Evolutionary conservation across 495 filamentous ascomycete genomes (phyloP), one percentile per base, ranked within the genome.

Genomic region (Podospora bellae-mahoneyi): DNA sequence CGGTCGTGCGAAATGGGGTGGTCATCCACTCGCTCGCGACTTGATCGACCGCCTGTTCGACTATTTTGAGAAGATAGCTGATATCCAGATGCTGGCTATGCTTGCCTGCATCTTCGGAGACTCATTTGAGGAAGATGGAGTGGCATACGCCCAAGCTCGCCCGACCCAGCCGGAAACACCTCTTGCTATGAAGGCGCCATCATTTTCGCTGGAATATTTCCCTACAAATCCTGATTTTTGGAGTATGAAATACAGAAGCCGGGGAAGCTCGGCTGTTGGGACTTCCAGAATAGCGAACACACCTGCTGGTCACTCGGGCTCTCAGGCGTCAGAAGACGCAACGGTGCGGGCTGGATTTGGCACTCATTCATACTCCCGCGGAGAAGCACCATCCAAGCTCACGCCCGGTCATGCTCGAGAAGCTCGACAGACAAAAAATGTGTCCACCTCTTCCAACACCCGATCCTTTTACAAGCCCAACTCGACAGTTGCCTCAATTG

Each of bases 71-170:
- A 84, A 81, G 53, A 81, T 89, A 32, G 92, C 88, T 2, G 93
- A 97, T 74, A 80, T 94, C 3, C 94, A 97, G 76, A 97, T 97
- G 94, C 82, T 97, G 19, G 94, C 93, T 44, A 96, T 97, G 94
- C 84, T 97, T 15, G 90, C 93, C 1, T 96, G 93, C 74, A 88
- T 97, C 58, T 89, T 97, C 65, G 87, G 87, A 62, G 91, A 96
- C 66, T 83, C 87, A 6, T 75, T 76, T 0, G 74, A 81, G 4
- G 78, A 84, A 60, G 80, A 86, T 64, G 77, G 61, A 18, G 5
- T 83, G 39, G 78, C 79, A 28, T 80, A 82, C 60, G 78, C 78
- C 15, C 83, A 83, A 59, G 76, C 80, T 5, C 78, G 79, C 39
- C 79, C 83, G 60, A 73, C 77, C 9, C 79, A 80, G 59, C 80